Evolutionary conservation across 805 yeast genomes (phyloP), one percentile per base, ranked within the genome.

Genomic region (Grigorovia yakushimaensis): DNA sequence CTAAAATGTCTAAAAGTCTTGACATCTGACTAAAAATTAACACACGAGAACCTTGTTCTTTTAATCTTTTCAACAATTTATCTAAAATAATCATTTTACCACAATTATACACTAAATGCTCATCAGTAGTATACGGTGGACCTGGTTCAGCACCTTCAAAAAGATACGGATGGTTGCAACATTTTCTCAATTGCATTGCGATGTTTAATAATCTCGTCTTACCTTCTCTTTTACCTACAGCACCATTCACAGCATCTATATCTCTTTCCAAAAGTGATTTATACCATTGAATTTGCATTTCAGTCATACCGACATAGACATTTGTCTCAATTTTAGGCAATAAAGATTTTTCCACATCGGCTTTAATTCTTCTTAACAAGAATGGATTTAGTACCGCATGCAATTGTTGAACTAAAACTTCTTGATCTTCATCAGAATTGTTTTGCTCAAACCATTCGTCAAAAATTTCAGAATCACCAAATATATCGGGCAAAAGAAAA

Each of bases 141-240:
- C 97, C 97, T 0, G 97, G 97, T 65, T 89, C 98, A 1, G 98
- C 98, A 13, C 98, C 97, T 63, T 91, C 97, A 59, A 91, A 91
- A 45, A 91, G 68, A 65, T 91, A 91, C 0, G 98, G 98, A 66
- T 91, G 98, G 63, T 91, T 91, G 64, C 98, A 91, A 64, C 97
- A 91, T 64, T 91, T 91, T 59, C 97, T 75, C 53, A 89, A 72
- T 66, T 89, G 98, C 98, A 89, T 89, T 17, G 91, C 97, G 57
- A 91, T 91, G 61, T 91, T 91, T 49, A 91, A 73, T 51, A 93
- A 70, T 48, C 98, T 74, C 0, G 97, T 88, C 60, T 91, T 91
- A 6, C 91, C 88, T 63, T 91, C 98, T 48, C 95, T 74, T 65
- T 88, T 88, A 1, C 96, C 96, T n/a, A 84, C 83, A 3, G 83